Percentiles rank a stretch among this genome's conserved stretches.
phyloP scores from a whole-genome alignment of 495 filamentous ascomycete species.

The Paragyromitra xinjiangensis region DNA sequence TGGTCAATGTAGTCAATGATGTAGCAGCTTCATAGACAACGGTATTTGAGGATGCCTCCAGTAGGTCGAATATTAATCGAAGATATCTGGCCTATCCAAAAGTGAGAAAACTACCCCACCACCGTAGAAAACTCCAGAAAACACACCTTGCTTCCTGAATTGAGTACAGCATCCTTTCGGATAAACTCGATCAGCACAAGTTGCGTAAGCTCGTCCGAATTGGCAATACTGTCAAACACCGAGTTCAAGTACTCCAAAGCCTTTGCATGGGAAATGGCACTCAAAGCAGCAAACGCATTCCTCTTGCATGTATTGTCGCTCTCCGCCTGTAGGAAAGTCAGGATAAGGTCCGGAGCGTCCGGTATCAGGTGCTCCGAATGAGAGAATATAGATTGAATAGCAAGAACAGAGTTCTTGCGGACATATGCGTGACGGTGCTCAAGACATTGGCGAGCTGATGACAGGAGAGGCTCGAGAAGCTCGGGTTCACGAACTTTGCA shows the following conservation, averaged over 20 bases:
- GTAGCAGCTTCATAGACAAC: conserved; percentile 99
- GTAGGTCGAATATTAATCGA: conserved; percentile 92
- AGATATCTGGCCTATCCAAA: conserved; percentile 78
- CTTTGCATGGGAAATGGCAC: conserved; percentile 90
- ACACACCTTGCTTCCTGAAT: conserved; percentile 86
- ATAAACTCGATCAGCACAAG: conserved; percentile 96
- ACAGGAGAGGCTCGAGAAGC: conserved; percentile 93
- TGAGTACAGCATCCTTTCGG: conserved; percentile 94
- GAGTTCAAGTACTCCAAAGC: conserved; percentile 86
- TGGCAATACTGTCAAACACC: conserved; percentile 94
- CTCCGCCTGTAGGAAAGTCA: conserved; percentile 88
- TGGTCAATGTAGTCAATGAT: conserved; percentile 91
- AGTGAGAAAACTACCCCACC: conserved; percentile 55
- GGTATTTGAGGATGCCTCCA: conserved; percentile 91
- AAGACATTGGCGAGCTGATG: conserved; percentile 87
- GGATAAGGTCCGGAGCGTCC: conserved; percentile 91
- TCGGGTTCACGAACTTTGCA: conserved; percentile 96
- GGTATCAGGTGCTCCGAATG: conserved; percentile 93
- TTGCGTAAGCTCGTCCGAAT: conserved; percentile 92
- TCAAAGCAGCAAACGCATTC: conserved; percentile 93
- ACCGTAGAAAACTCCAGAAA: conserved; percentile 42
- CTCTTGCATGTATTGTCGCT: conserved; percentile 96
- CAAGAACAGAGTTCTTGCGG: conserved; percentile 96
- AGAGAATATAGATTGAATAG: conserved; percentile 88
- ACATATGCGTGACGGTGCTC: conserved; percentile 98